A percentile compares a stretch with the other conserved stretches of the same genome.
Evolutionary conservation across 129 eudicot species (phyloP).

Genomic region (Chrysanthemum lavandulifolium): DNA sequence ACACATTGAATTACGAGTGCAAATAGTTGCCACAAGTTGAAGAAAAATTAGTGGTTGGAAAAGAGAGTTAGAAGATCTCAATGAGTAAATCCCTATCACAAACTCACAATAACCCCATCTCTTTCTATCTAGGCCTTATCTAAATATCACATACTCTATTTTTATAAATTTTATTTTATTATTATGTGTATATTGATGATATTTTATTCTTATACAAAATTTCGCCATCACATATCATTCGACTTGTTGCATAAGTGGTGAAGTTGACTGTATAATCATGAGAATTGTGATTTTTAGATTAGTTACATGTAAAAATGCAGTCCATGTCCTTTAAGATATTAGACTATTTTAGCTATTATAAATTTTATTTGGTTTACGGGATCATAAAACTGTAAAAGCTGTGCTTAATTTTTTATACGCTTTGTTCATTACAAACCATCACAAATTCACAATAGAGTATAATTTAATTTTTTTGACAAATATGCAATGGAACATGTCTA

Average conservation of each 20-base stretch:
- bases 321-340: no score
- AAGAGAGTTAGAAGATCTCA: conserved; percentile 18
- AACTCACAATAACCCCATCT: conserved; percentile 31
- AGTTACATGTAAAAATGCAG: no score
- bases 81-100: conserved; percentile 42
- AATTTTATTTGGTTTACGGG: no score
- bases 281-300: not conserved
- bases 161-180: not conserved
- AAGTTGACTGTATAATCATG: not conserved
- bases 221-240: not conserved
- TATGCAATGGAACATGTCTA: no score
- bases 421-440: no score
- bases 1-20: conserved; percentile 24
- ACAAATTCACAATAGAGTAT: no score
- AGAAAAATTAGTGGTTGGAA: conserved; percentile 34
- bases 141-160: not conserved
- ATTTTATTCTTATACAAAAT: not conserved
- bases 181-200: not conserved
- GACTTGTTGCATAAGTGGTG: conserved; percentile 18
- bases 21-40: conserved; percentile 37
- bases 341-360: no score
- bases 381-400: no score
- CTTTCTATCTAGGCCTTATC: conserved; percentile 19
- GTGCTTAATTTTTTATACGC: no score
- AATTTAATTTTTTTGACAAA: no score